Conservation (phyloP, 129 eudicot species). For the Glebionis coronaria region DNA sequence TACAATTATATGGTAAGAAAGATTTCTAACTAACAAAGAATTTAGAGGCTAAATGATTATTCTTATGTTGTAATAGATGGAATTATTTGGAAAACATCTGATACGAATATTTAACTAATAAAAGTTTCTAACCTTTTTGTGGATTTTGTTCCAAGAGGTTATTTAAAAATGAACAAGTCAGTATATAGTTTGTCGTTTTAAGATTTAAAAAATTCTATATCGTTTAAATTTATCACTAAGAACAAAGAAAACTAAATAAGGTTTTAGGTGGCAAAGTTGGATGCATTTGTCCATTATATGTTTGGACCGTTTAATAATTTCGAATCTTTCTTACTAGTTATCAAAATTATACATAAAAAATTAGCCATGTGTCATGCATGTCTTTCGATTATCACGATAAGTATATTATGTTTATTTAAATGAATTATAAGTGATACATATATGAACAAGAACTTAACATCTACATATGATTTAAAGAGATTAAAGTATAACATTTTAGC, state of each 20-base stretch:
- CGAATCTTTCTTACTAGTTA: background rate
- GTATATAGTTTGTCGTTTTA: background rate
- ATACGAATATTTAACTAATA: background rate
- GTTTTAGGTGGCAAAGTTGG: too few relatives aligned
- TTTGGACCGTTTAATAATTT: background rate
- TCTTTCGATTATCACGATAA: too few relatives aligned
- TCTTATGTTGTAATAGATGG: too few relatives aligned
- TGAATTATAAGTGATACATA: background rate
- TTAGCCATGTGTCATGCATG: conserved; percentile 15
- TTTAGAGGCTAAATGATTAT: too few relatives aligned
- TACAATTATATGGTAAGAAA: too few relatives aligned
- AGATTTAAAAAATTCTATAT: too few relatives aligned
- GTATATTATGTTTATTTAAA: too few relatives aligned
- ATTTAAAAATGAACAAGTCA: background rate
- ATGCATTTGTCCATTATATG: background rate
- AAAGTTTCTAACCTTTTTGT: conserved; percentile 17
- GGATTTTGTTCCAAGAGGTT: conserved; percentile 7
- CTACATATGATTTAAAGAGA: background rate
- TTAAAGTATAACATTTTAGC: background rate
- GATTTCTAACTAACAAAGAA: too few relatives aligned
- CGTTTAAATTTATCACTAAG: background rate
- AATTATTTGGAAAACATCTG: too few relatives aligned
- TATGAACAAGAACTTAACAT: background rate
- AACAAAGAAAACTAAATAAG: too few relatives aligned
- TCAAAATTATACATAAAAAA: background rate